Base-by-base conservation (phyloP, 768 basidiomycete species). In the Boletus sp. region DNA sequence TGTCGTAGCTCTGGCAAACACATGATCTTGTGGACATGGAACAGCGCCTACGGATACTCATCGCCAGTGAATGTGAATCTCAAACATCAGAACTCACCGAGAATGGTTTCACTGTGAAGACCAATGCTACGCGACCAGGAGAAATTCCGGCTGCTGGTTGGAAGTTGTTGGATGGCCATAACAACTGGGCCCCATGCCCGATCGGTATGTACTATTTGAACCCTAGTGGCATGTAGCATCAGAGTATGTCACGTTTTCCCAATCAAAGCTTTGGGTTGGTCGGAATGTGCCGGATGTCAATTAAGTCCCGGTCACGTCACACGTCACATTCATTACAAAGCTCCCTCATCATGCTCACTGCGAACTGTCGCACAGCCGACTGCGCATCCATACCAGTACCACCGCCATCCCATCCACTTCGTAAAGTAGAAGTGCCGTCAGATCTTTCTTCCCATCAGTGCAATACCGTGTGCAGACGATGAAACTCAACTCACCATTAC, bases 161-260 rank as follows among this genome's bases (percentile, higher is more conserved):
- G 88, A 75, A 75, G 49, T 53, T 76, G 41, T 71, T 85, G 12
- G 72, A 77, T 30, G 67, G 67, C 20, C 70, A 60, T 17, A 73
- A 72, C 15, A 69, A 70, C 37, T 90, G 90, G 90, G 77, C 73
- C 59, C 78, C 84, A 3, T 85, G 82, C 64, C 89, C 90, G 6
- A 85, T 92, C 45, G 90, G 90, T 9, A 76, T 88, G 49, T 80
- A 75, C 57, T 61, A 47, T 55, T 32, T 14, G 33, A 57, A 44
- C 29, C 46, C 24, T 51, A 50, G 35, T 59, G 42, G 28, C 32
- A 50, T 44, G 54, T 65, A 57, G 11, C 9, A 39, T 47, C 46
- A 44, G 37, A 3, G 30, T 44, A 44, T 36, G 30, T 44, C 15
- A 6, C 24, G 17, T 32, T 20, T 18, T 12, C 12, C 15, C 36